Evolutionary conservation across 441 rosid species (phyloP), one percentile per base, ranked within the genome.

Genomic region (Populus tomentosa): DNA sequence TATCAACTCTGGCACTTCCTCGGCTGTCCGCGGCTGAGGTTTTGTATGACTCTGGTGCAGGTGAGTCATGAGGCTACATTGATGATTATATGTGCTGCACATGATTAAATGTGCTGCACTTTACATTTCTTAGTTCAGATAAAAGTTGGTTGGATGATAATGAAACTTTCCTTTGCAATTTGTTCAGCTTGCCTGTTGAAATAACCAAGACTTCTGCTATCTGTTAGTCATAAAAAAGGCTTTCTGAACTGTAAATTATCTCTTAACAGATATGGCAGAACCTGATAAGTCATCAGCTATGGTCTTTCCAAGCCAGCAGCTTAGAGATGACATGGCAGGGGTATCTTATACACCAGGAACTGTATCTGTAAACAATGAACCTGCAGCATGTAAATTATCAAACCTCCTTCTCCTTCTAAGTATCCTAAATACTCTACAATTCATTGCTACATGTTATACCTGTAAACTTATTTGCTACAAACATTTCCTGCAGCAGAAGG

Each of bases 401-500:
- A 28, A 65, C 69, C 77, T 73, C 64, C 32, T 79, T 78, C 73
- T 14, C 63, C 63, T 70, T 72, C 69, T 30, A 38, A 69, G 61
- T 9, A 50, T 50, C 6, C 5, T 71, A 8, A 33, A 28, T 4
- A 21, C 36, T 30, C 20, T 40, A 36, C 40, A 7, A 36, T 36
- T 36, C 40, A 40, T 40, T 40, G 62, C 65, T 46, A 71, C 74
- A 40, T 70, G 67, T 62, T 59, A 73, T 77, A 26, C 65, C 79
- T 79, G 85, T 82, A 50, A 83, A 79, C 86, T 87, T 87, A 90
- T 83, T 79, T 78, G 80, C 64, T 78, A 71, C 82, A 71, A 89
- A 79, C 84, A 82, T 87, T 91, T 87, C 83, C 90, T 87, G 89
- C 94, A 91, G 97, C 92, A 86, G 98, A 94, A 86, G 90, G 92